These are phyloP conservation scores for Rhamnella rubrinervis DNA, from an alignment of 331 rosid species.

Conservation along the genomic window DNA sequence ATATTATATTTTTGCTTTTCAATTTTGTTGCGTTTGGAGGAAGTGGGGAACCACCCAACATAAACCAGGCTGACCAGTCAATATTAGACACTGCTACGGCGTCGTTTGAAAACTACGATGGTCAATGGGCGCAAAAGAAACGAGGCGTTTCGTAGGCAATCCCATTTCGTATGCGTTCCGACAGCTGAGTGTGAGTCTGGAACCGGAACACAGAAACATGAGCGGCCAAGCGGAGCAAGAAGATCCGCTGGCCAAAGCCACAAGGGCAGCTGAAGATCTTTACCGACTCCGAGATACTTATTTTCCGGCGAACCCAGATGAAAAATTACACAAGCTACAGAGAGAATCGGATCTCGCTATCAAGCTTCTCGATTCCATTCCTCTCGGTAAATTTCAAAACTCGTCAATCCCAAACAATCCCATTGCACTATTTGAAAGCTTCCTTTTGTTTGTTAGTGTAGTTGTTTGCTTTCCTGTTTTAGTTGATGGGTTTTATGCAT, in stretches of 20 bases:
- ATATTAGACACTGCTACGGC: too few species aligned
- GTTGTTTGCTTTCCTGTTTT: too few species aligned
- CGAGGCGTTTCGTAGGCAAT: neutral
- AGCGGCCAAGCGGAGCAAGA: slow-evolving; percentile 35
- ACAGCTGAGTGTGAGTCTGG: neutral
- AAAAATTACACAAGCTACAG: slow-evolving; percentile 51
- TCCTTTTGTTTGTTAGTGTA: too few species aligned
- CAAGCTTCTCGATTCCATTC: slow-evolving; percentile 76
- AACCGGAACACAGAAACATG: slow-evolving; percentile 21
- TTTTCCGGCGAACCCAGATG: slow-evolving; percentile 53
- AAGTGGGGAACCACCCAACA: too few species aligned
- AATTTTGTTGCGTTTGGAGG: too few species aligned
- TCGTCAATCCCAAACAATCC: neutral
- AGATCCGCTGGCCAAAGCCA: slow-evolving; percentile 43
- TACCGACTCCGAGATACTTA: slow-evolving; percentile 68
- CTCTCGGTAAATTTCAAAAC: slow-evolving; percentile 43
- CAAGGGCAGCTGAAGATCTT: slow-evolving; percentile 59
- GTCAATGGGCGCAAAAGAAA: too few species aligned
- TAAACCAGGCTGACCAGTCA: too few species aligned
- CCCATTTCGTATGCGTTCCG: neutral
- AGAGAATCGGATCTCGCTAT: slow-evolving; percentile 68
- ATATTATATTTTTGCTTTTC: too few species aligned
- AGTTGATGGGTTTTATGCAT: too few species aligned
- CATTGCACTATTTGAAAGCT: neutral
- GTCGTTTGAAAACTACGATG: too few species aligned